Percentiles rank a stretch among this genome's conserved stretches.
These are phyloP conservation scores for Fusarium sulawesiense DNA, from an alignment of 2,329 filamentous ascomycete species.

Conservation along the genomic window DNA sequence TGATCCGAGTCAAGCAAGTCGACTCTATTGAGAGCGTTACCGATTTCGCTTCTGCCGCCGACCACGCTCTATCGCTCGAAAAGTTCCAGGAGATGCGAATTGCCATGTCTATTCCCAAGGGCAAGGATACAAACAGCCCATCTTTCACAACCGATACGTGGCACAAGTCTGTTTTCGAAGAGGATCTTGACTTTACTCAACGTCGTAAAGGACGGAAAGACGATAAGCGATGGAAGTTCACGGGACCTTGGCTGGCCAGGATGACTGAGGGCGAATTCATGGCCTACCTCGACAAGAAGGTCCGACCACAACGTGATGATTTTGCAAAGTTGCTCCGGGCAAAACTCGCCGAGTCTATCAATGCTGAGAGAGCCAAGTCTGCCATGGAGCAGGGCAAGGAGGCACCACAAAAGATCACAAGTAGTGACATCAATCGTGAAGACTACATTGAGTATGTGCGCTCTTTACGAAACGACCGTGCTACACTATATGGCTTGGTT, in stretches of 20 bases:
- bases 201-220: slow-evolving; percentile 51
- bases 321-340: slow-evolving; percentile 66
- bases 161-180: slow-evolving; percentile 69
- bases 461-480: slow-evolving; percentile 62
- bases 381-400: slow-evolving; percentile 55
- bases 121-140: slow-evolving; percentile 34
- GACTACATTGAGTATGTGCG: slow-evolving; percentile 65
- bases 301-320: slow-evolving; percentile 63
- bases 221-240: slow-evolving; percentile 72
- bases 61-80: slow-evolving; percentile 81
- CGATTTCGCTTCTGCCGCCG: slow-evolving; percentile 84
- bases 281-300: slow-evolving; percentile 64
- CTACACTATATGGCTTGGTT: slow-evolving; percentile 64
- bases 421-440: slow-evolving; percentile 59
- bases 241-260: slow-evolving; percentile 73
- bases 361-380: slow-evolving; percentile 49
- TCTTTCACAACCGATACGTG: slow-evolving; percentile 40
- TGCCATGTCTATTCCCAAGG: slow-evolving; percentile 69
- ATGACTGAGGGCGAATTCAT: slow-evolving; percentile 71
- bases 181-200: slow-evolving; percentile 65
- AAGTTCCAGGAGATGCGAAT: slow-evolving; percentile 89
- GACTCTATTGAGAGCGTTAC: slow-evolving; percentile 91
- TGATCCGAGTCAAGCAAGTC: slow-evolving; percentile 79
- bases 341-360: slow-evolving; percentile 61
- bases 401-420: slow-evolving; percentile 45